phyloP scores from a whole-genome alignment of 805 yeast genomes.

The Citeromyces nyonsensis region DNA sequence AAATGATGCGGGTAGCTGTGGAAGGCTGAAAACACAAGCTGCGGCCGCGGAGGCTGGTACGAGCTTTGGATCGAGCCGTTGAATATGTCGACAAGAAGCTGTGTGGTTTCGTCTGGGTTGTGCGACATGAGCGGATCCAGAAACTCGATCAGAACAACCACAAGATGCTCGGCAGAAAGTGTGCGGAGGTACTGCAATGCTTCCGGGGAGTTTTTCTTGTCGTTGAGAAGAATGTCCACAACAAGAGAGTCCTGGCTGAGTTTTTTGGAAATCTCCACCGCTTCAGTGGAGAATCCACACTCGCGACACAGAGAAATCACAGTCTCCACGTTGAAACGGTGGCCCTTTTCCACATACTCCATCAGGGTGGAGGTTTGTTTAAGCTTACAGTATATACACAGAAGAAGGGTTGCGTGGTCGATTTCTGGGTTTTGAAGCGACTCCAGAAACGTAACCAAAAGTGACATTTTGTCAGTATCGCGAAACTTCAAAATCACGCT shows the following conservation, averaged over 20 bases:
- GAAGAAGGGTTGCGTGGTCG: constrained; percentile 69
- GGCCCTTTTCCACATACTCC: constrained; percentile 29
- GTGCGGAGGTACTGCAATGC: constrained; percentile 56
- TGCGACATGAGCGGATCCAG: constrained; percentile 50
- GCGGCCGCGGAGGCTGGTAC: constrained; percentile 84
- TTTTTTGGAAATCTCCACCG: constrained; percentile 52
- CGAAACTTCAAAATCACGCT: constrained; percentile 70
- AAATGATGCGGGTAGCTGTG: constrained; percentile 78
- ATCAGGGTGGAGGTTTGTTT: constrained; percentile 43
- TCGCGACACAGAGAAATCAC: constrained; percentile 62
- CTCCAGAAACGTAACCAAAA: constrained; percentile 48
- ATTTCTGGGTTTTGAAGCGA: constrained; percentile 34
- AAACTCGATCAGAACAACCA: constrained; percentile 38
- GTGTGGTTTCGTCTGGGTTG: constrained; percentile 71
- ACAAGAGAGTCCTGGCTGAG: constrained; percentile 62
- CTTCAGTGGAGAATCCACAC: constrained; percentile 49
- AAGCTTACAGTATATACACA: constrained; percentile 70
- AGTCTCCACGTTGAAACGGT: constrained; percentile 49
- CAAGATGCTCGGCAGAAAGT: constrained; percentile 59
- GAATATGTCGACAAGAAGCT: constrained; percentile 69
- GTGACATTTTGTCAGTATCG: constrained; percentile 57
- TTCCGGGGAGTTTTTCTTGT: constrained; percentile 39
- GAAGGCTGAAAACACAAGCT: constrained; percentile 75
- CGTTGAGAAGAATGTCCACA: constrained; percentile 60
- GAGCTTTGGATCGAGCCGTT: constrained; percentile 68